These are phyloP conservation scores for Picea engelmannii DNA, from an alignment of 83 land plant species.

Conservation along the genomic window DNA sequence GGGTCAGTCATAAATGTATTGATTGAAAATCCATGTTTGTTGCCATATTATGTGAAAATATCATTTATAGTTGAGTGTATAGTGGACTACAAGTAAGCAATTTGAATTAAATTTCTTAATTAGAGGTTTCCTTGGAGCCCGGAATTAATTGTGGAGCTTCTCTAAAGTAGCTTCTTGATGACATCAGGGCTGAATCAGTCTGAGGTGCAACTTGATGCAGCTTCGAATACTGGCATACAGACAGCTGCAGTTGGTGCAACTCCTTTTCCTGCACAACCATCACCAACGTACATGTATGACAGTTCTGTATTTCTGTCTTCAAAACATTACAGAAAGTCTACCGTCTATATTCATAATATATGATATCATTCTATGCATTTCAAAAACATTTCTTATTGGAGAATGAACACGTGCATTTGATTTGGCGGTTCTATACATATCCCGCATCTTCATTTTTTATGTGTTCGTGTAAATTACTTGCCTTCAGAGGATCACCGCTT, in stretches of 20 bases:
- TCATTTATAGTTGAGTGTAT: neutral
- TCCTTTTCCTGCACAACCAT: neutral
- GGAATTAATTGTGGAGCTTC: neutral
- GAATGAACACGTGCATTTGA: neutral
- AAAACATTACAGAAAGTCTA: neutral
- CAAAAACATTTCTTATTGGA: neutral
- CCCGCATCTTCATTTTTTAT: neutral
- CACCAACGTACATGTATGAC: conserved; percentile 1
- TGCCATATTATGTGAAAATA: too few relatives aligned
- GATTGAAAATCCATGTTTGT: neutral
- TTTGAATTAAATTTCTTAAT: neutral
- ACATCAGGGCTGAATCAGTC: conserved; percentile 2
- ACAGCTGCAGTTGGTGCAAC: conserved; percentile 10
- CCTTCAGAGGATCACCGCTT: conserved; percentile 13
- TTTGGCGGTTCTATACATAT: neutral
- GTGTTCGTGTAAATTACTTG: neutral
- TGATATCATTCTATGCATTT: neutral
- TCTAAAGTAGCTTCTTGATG: conserved; percentile 11
- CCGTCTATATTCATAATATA: neutral
- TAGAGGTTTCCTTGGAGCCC: neutral
- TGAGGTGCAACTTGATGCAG: neutral
- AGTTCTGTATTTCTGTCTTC: neutral
- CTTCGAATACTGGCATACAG: neutral
- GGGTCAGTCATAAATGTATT: neutral
- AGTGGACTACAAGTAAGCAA: neutral